Evolutionary conservation across 2,329 filamentous ascomycete genomes (phyloP).

Genomic region (Colletotrichum lini): DNA sequence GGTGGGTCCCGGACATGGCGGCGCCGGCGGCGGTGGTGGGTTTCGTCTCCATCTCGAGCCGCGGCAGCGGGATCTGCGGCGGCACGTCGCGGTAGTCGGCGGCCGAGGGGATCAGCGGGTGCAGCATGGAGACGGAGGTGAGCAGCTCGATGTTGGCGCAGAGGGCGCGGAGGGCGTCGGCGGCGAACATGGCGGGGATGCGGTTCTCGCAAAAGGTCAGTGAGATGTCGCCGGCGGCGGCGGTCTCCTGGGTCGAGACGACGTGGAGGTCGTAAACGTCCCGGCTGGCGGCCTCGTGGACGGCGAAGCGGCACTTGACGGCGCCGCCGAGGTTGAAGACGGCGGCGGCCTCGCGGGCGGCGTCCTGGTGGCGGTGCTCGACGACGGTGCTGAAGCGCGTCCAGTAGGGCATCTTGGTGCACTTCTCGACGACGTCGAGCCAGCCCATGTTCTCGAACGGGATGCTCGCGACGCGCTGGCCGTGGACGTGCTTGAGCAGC

Average conservation of each 20-base stretch:
- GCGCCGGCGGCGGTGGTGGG: constrained; percentile 44
- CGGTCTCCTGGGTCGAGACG: constrained; percentile 55
- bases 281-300: constrained; percentile 57
- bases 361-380: constrained; percentile 63
- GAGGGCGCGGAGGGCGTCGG: constrained; percentile 62
- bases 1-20: constrained; percentile 57
- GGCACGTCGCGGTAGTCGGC: constrained; percentile 56
- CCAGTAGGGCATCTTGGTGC: constrained; percentile 68
- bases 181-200: constrained; percentile 58
- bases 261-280: constrained; percentile 63
- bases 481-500: constrained; percentile 64
- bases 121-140: constrained; percentile 62
- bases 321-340: constrained; percentile 62
- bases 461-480: constrained; percentile 62
- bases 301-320: constrained; percentile 60
- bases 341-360: constrained; percentile 54
- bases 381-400: constrained; percentile 69
- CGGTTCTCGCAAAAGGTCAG: constrained; percentile 63
- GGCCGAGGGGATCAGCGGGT: constrained; percentile 61
- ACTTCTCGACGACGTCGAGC: constrained; percentile 66
- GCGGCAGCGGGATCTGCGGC: constrained; percentile 60
- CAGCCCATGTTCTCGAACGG: constrained; percentile 67
- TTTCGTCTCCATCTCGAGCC: constrained; percentile 46
- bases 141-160: constrained; percentile 61
- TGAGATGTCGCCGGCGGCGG: constrained; percentile 57